Percentiles rank a stretch among this genome's conserved stretches.
These are phyloP conservation scores for Coemansia sp. DNA, from an alignment of 192 early-diverging fungal species.

Conservation along the genomic window DNA sequence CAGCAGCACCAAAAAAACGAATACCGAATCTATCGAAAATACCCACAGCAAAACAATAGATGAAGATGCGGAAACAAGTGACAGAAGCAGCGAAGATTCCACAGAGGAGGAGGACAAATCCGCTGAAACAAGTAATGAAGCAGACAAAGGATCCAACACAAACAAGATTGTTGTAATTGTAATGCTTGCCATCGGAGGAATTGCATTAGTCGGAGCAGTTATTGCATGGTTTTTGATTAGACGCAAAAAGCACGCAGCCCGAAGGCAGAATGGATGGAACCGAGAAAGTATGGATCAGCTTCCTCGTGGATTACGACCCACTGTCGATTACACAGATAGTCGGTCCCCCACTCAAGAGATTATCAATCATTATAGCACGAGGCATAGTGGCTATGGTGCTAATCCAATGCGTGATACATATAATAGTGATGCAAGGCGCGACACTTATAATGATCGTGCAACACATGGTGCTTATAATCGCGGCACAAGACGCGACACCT, in stretches of 20 bases:
- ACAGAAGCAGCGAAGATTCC: neutral
- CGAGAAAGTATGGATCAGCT: constrained; percentile 4
- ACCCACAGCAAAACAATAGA: neutral
- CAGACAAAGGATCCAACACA: neutral
- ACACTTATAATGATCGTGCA: neutral
- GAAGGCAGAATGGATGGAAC: constrained; percentile 9
- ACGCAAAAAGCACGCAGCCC: constrained; percentile 1
- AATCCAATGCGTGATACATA: neutral
- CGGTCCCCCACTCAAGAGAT: constrained; percentile 6
- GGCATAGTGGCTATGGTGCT: neutral
- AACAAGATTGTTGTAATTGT: constrained; percentile 3
- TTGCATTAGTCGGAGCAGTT: constrained; percentile 1
- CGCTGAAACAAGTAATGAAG: neutral
- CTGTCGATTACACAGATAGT: neutral
- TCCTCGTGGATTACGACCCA: neutral
- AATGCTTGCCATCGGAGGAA: neutral
- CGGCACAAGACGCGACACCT: neutral
- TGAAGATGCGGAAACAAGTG: neutral
- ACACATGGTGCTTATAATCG: neutral
- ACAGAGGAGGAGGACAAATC: neutral
- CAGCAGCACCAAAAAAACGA: neutral
- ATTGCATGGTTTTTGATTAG: constrained; percentile 9
- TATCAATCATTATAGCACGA: constrained; percentile 6
- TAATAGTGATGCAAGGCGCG: neutral
- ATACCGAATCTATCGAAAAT: neutral